These are phyloP conservation scores for Esteya vermicola DNA, from an alignment of 2,329 filamentous ascomycete species.

Conservation along the genomic window DNA sequence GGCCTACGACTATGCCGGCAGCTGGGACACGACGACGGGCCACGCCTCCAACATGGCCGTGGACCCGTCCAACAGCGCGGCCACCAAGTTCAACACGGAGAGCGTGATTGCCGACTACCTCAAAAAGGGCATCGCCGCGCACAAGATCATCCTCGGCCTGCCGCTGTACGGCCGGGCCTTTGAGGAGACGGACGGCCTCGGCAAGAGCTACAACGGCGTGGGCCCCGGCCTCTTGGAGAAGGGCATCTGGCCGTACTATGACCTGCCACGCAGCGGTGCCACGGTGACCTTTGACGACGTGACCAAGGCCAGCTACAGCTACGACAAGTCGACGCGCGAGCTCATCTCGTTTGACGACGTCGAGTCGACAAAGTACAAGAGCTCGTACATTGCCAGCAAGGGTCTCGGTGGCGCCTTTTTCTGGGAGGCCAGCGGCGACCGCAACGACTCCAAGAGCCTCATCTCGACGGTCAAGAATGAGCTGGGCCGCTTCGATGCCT, in stretches of 20 bases:
- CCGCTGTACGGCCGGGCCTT: slow-evolving; percentile 85
- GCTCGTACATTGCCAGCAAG: slow-evolving; percentile 50
- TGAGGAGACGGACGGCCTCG: slow-evolving; percentile 60
- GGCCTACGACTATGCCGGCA: slow-evolving; percentile 80
- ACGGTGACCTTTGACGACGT: slow-evolving; percentile 48
- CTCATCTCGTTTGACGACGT: slow-evolving; percentile 73
- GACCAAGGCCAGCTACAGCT: slow-evolving; percentile 63
- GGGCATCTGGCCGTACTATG: slow-evolving; percentile 83
- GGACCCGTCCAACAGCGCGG: slow-evolving; percentile 31
- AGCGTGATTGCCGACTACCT: slow-evolving; percentile 60
- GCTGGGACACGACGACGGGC: slow-evolving; percentile 57
- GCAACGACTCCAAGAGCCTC: slow-evolving; percentile 48
- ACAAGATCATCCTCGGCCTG: slow-evolving; percentile 81
- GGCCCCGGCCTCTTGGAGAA: slow-evolving; percentile 73
- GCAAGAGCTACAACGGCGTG: slow-evolving; percentile 53
- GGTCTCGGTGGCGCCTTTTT: slow-evolving; percentile 86
- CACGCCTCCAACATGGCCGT: slow-evolving; percentile 72
- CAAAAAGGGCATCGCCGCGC: slow-evolving; percentile 42
- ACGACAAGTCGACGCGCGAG: slow-evolving; percentile 44
- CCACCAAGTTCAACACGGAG: slow-evolving; percentile 67
- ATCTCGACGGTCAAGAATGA: slow-evolving; percentile 48
- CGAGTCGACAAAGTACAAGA: slow-evolving; percentile 53
- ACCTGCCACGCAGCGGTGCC: slow-evolving; percentile 54
- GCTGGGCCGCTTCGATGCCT: slow-evolving; percentile 35
- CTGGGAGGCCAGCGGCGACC: slow-evolving; percentile 84